Percentiles rank a stretch among this genome's conserved stretches.
These are phyloP conservation scores for Lasiosphaeriaceae sp. DNA, from an alignment of 495 filamentous ascomycete species.

Conservation along the genomic window DNA sequence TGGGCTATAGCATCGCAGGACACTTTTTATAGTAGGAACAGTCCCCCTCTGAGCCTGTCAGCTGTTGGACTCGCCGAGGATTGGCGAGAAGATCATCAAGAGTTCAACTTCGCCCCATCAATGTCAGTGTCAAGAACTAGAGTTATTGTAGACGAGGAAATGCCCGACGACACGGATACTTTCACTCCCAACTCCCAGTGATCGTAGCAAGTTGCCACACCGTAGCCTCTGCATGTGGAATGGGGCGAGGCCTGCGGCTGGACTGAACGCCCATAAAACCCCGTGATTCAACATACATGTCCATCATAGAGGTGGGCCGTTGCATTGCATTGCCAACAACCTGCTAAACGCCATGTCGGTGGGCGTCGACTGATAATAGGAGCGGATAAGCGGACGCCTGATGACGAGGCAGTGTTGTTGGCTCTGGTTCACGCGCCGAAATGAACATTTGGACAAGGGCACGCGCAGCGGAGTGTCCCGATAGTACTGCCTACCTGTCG, in stretches of 20 bases:
- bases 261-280: not conserved
- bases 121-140: too few species aligned
- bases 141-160: too few species aligned
- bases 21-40: too few species aligned
- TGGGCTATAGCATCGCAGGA: too few species aligned
- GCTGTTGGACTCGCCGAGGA: too few species aligned
- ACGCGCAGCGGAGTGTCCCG: not conserved
- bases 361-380: not conserved
- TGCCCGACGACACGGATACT: too few species aligned
- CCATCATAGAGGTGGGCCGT: slow-evolving; percentile 7
- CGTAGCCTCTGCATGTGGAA: too few species aligned
- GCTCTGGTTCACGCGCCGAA: not conserved
- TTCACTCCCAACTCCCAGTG: too few species aligned
- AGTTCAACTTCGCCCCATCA: too few species aligned
- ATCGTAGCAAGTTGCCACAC: too few species aligned
- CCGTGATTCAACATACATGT: slow-evolving; percentile 3
- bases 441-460: not conserved
- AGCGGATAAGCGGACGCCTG: not conserved
- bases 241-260: not conserved
- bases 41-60: too few species aligned
- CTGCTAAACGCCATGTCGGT: not conserved
- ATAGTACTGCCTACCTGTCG: not conserved
- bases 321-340: slow-evolving; percentile 1
- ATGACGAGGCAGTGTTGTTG: not conserved
- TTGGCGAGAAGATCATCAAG: too few species aligned